Base-by-base conservation (phyloP, 1,284 basidiomycete species). In the Pseudozyma sp. region DNA sequence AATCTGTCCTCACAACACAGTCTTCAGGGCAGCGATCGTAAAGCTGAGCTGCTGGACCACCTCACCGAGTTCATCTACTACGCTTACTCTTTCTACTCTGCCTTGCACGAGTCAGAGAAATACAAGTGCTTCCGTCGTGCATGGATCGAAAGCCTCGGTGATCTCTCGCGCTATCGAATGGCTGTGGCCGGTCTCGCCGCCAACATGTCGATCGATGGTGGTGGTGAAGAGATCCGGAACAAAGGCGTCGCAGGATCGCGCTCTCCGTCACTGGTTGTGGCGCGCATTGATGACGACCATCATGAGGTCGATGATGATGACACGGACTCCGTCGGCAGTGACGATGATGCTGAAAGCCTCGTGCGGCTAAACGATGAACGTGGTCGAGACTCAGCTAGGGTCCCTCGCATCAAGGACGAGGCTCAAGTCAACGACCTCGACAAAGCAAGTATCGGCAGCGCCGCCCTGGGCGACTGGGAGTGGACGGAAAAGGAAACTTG, bases 131-230 rank as follows among this genome's bases (percentile, higher is more conserved):
- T 95, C 87, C 90, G 91, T 63, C 88, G 90, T 1, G 91, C 91
- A 1, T 99, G 96, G 95, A 90, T 98, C 56, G 95, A 99, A 85
- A 94, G 95, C 6, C 90, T 99, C 13, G 96, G 96, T 25, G 95
- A 98, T 86, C 89, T 99, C 38, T 95, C 96, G 0, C 89, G 95
- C 34, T 98, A 97, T 84, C 90, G 93, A 52, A 96, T 98, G 93
- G 92, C 92, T 3, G 92, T 97, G n/a, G 92, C 88, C 10, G 86
- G 83, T 50, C 79, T 86, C 59, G 78, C 86, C 25, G 78, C 82
- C 39, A 49, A 61, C 63, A 57, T 72, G 64, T 55, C 56, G 13
- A 49, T 69, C 52, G 75, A 82, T 11, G 48, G 52, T 11, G 69
- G 89, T 36, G 89, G 91, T 11, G 62, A 57, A 2, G 54, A 61